These are phyloP conservation scores for Didymella keratinophila DNA, from an alignment of 2,329 filamentous ascomycete species.

Conservation along the genomic window DNA sequence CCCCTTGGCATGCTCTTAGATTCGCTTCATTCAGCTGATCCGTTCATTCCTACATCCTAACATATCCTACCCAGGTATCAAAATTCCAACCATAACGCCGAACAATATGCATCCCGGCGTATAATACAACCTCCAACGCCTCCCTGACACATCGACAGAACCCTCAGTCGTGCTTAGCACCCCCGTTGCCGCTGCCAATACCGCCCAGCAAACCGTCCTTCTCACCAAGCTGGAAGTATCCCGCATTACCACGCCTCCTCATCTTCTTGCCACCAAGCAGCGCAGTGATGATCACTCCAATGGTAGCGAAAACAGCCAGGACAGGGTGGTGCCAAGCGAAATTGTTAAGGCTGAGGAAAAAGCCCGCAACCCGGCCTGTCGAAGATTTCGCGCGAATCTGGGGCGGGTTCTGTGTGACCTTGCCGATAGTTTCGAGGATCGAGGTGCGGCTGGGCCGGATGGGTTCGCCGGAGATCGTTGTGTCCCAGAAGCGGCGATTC, in stretches of 20 bases:
- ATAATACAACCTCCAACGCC: constrained; percentile 13
- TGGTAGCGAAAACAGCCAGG: constrained; percentile 61
- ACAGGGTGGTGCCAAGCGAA: constrained; percentile 56
- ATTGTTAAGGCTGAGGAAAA: constrained; percentile 62
- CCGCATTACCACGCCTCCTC: constrained; percentile 57
- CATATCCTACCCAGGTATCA: constrained; percentile 8
- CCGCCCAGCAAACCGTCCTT: constrained; percentile 71
- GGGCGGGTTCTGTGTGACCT: constrained; percentile 72
- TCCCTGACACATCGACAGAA: background rate
- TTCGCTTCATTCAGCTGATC: no score
- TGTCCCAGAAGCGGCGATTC: constrained; percentile 96
- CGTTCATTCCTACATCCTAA: background rate
- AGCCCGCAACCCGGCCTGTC: constrained; percentile 73
- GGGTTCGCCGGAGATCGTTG: constrained; percentile 83
- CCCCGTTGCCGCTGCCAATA: constrained; percentile 58
- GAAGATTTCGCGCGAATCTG: constrained; percentile 80
- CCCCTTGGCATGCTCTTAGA: no score
- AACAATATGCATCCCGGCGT: background rate
- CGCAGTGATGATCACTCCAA: constrained; percentile 63
- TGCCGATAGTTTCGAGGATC: constrained; percentile 84
- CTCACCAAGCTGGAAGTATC: constrained; percentile 70
- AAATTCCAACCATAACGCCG: constrained; percentile 8
- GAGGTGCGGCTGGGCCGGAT: constrained; percentile 90
- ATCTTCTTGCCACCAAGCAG: constrained; percentile 48
- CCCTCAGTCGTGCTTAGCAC: constrained; percentile 45